Evolutionary conservation across 768 basidiomycete species (phyloP).

Genomic region (Termitomyces sp.): DNA sequence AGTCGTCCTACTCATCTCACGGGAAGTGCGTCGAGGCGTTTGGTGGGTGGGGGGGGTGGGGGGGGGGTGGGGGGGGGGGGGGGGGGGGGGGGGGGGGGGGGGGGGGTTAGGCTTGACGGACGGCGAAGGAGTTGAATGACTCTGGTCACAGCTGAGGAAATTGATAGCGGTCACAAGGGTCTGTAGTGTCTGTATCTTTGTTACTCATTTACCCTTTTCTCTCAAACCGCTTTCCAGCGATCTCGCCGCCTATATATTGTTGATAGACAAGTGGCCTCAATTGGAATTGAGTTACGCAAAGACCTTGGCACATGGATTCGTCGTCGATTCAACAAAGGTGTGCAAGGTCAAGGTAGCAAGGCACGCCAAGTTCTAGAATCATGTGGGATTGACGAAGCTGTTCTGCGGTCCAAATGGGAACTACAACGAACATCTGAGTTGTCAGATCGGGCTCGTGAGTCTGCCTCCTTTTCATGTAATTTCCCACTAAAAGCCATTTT

Average conservation of each 20-base stretch:
- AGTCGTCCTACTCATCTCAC: no score
- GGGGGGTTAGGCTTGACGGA: not conserved
- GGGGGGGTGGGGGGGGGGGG: no score
- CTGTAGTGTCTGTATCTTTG: no score
- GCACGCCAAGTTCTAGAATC: not conserved
- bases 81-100: no score
- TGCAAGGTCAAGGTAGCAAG: not conserved
- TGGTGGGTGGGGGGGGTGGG: no score
- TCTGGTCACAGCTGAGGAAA: constrained; percentile 16
- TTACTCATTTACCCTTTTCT: no score
- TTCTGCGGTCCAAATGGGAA: not conserved
- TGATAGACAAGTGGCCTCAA: not conserved
- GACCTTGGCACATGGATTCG: not conserved
- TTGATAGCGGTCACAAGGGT: constrained; percentile 30
- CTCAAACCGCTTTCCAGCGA: no score
- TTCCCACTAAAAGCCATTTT: no score
- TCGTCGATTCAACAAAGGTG: not conserved
- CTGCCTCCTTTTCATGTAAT: not conserved
- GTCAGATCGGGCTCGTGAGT: not conserved
- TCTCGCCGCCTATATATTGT: not conserved
- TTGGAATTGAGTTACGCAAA: not conserved
- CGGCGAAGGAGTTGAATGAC: not conserved
- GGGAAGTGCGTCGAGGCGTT: no score
- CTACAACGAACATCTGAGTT: not conserved
- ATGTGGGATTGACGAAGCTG: not conserved